Conservation (phyloP, 768 basidiomycete genomes). For the Termitomyces sp. region DNA sequence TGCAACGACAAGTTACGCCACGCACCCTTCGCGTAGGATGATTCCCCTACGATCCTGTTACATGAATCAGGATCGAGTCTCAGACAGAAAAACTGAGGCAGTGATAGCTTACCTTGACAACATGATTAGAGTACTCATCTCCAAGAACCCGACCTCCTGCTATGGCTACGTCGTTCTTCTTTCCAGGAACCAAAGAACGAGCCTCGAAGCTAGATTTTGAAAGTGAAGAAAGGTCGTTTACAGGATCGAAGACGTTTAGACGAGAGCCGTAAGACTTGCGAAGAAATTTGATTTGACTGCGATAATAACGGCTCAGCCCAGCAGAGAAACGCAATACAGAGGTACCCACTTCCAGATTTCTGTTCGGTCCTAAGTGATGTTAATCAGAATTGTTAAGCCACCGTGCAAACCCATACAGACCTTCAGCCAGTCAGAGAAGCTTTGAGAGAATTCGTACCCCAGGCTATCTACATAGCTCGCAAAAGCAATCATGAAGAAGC, state of each 20-base stretch:
- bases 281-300: slow-evolving; percentile 81
- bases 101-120: slow-evolving; percentile 60
- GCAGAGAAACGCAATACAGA: neutral
- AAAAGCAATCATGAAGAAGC: slow-evolving; percentile 94
- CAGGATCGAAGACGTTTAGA: slow-evolving; percentile 86
- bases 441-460: slow-evolving; percentile 47
- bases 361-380: slow-evolving; percentile 51
- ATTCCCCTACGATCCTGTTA: slow-evolving; percentile 85
- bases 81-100: neutral
- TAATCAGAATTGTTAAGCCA: neutral
- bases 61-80: neutral
- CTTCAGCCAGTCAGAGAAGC: slow-evolving; percentile 86
- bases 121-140: slow-evolving; percentile 94
- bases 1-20: neutral
- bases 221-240: slow-evolving; percentile 80
- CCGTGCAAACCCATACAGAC: slow-evolving; percentile 28
- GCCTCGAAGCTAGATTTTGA: slow-evolving; percentile 63
- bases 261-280: slow-evolving; percentile 77
- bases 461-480: slow-evolving; percentile 78
- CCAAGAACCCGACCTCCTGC: slow-evolving; percentile 83
- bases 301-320: neutral
- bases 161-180: slow-evolving; percentile 69
- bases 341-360: slow-evolving; percentile 88
- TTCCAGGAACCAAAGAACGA: slow-evolving; percentile 57
- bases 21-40: slow-evolving; percentile 83